Evolutionary conservation across 257 asterid species (phyloP).

Genomic region (Ophiorrhiza pumila): DNA sequence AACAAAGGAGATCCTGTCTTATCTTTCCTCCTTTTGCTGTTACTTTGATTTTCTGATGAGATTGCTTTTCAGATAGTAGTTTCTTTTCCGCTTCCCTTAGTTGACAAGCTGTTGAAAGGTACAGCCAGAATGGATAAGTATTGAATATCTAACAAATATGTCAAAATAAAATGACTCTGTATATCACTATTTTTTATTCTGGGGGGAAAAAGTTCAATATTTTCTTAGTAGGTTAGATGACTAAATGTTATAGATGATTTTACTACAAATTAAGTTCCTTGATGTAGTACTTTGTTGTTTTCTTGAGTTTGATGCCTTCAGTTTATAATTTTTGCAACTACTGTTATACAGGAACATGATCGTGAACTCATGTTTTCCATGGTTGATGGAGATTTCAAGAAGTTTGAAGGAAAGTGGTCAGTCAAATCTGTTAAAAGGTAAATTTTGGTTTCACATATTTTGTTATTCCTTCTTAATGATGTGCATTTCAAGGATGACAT

Average conservation of each 20-base stretch:
- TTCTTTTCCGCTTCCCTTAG: background rate
- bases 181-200: background rate
- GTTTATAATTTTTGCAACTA: background rate
- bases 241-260: background rate
- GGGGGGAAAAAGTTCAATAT: background rate
- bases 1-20: background rate
- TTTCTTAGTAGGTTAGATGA: background rate
- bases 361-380: constrained; percentile 80
- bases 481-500: background rate
- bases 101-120: background rate
- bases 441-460: background rate
- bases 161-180: background rate
- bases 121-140: background rate
- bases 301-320: background rate
- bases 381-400: constrained; percentile 99
- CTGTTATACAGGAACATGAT: constrained; percentile 47
- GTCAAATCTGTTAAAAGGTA: constrained; percentile 71
- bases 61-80: background rate
- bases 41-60: background rate
- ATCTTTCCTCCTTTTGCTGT: background rate
- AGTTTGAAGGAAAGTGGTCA: constrained; percentile 94
- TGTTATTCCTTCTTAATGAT: background rate
- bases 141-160: too few species aligned
- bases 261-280: background rate
- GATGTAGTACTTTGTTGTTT: background rate